Conservation (phyloP, 441 rosid genomes). For the Populus hybrid region DNA sequence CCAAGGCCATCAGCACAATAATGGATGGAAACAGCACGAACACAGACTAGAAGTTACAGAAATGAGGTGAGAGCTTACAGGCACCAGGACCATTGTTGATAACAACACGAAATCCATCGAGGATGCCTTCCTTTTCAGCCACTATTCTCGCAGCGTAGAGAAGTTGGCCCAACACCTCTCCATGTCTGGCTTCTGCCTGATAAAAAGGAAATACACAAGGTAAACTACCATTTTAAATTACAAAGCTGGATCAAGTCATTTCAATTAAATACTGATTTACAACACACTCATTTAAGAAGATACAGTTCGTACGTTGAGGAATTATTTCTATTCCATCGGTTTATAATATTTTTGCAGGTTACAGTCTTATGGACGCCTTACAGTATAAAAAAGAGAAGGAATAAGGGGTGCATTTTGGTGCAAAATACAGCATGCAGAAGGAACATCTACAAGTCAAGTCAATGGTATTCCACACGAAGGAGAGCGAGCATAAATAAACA, state of each 20-base stretch:
- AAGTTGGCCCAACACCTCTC: slow-evolving; percentile 69
- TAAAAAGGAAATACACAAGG: slow-evolving; percentile 3
- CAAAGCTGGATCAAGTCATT: neutral
- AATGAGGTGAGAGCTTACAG: slow-evolving; percentile 49
- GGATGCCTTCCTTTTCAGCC: slow-evolving; percentile 87
- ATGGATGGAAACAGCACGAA: neutral
- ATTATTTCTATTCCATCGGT: neutral
- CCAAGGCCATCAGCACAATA: slow-evolving; percentile 2
- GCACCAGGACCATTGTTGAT: slow-evolving; percentile 78
- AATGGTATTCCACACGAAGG: neutral
- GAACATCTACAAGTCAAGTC: neutral
- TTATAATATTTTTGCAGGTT: neutral
- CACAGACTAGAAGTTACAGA: neutral
- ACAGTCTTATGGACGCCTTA: neutral
- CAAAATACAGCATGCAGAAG: neutral
- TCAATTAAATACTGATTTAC: neutral
- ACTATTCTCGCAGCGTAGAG: slow-evolving; percentile 72
- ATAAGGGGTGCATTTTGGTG: neutral
- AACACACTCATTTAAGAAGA: neutral
- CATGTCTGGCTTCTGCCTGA: slow-evolving; percentile 75
- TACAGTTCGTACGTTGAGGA: neutral
- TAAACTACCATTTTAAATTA: neutral
- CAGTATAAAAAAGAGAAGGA: neutral
- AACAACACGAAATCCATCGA: slow-evolving; percentile 81
- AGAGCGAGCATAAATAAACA: neutral